Evolutionary conservation across 768 basidiomycete species (phyloP).

Genomic region (Russula earlei): DNA sequence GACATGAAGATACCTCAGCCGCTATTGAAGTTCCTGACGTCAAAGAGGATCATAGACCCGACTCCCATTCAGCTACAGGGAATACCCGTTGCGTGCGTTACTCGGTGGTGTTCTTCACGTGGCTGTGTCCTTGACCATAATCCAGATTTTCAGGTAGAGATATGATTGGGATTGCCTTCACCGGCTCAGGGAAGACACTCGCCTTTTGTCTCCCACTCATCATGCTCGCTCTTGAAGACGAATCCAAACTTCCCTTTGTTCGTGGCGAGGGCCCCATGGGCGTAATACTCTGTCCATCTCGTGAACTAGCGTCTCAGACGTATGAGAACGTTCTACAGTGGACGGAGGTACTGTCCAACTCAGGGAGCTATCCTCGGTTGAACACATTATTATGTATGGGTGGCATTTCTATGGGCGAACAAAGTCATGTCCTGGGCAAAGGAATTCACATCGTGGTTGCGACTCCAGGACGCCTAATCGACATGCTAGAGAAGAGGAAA

Average conservation of each 20-base stretch:
- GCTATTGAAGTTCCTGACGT: conserved; percentile 73
- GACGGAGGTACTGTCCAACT: conserved; percentile 73
- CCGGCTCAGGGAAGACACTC: conserved; percentile 98
- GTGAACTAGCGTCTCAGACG: conserved; percentile 94
- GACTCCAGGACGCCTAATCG: conserved; percentile 92
- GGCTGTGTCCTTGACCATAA: conserved; percentile 9
- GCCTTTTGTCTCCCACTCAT: conserved; percentile 96
- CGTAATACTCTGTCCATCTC: conserved; percentile 90
- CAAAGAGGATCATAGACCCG: conserved; percentile 76
- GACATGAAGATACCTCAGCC: conserved; percentile 98
- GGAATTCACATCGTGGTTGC: conserved; percentile 95
- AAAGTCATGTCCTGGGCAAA: conserved; percentile 80
- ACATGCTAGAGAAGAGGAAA: conserved; percentile 94
- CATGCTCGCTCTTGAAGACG: conserved; percentile 93
- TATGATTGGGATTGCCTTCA: conserved; percentile 98
- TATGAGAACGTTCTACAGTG: conserved; percentile 89
- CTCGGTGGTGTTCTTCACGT: not conserved
- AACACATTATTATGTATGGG: conserved; percentile 92
- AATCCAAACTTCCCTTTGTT: conserved; percentile 78
- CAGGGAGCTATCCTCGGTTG: conserved; percentile 73
- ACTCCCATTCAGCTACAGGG: conserved; percentile 98
- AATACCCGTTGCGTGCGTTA: conserved; percentile 81
- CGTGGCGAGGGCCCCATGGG: conserved; percentile 97
- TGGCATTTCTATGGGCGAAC: conserved; percentile 98
- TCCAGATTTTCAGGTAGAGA: conserved; percentile 87